Evolutionary conservation across 2,329 filamentous ascomycete species (phyloP).

Genomic region (Sporothrix luriei): DNA sequence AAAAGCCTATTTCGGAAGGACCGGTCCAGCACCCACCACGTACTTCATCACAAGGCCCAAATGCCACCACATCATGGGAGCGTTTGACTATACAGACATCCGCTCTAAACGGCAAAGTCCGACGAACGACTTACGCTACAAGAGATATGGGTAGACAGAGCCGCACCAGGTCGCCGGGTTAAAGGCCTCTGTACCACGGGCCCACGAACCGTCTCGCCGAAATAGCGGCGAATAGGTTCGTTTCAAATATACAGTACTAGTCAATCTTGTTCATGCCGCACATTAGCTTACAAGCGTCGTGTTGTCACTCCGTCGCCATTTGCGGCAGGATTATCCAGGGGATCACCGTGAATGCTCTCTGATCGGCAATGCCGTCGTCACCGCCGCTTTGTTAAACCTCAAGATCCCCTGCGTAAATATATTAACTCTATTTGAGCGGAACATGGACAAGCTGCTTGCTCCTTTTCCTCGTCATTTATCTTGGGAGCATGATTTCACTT

Average conservation of each 20-base stretch:
- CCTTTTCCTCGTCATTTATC: neutral
- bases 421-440: neutral
- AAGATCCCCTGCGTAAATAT: neutral
- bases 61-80: neutral
- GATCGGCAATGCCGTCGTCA: constrained; percentile 24
- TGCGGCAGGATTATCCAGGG: neutral
- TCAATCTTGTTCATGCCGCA: neutral
- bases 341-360: constrained; percentile 3
- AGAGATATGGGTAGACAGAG: neutral
- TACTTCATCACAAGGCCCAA: neutral
- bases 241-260: neutral
- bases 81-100: too few species aligned
- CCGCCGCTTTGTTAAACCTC: constrained; percentile 3
- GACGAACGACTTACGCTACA: neutral
- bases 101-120: neutral
- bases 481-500: neutral
- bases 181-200: neutral
- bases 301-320: neutral
- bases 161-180: constrained; percentile 3
- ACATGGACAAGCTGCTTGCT: neutral
- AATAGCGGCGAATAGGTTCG: neutral
- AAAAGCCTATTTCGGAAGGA: neutral
- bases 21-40: neutral
- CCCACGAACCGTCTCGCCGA: neutral
- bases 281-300: neutral